phyloP scores from a whole-genome alignment of 139 green algal species.

The Tetraselmis chui region DNA sequence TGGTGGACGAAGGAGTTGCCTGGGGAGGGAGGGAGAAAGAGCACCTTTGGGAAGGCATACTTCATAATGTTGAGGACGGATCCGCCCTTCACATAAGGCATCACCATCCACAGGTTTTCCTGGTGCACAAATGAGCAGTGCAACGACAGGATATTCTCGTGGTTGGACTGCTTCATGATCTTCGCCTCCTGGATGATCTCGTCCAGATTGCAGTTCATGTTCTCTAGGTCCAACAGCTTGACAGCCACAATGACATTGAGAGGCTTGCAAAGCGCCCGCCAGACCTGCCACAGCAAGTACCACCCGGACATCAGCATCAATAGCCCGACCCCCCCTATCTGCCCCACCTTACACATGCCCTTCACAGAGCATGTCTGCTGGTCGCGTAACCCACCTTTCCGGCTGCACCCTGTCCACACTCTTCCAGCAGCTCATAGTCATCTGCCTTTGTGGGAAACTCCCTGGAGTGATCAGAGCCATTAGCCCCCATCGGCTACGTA shows the following conservation, averaged over 20 bases:
- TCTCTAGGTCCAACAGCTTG: slow-evolving; percentile 95
- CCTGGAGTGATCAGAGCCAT: slow-evolving; percentile 28
- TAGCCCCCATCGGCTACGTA: too few species aligned
- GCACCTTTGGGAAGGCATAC: slow-evolving; percentile 67
- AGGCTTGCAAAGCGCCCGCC: slow-evolving; percentile 66
- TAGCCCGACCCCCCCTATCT: background rate
- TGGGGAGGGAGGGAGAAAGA: background rate
- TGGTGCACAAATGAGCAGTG: slow-evolving; percentile 86
- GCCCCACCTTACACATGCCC: background rate
- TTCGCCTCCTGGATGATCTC: slow-evolving; percentile 92
- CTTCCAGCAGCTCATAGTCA: slow-evolving; percentile 86
- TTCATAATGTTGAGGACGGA: slow-evolving; percentile 85
- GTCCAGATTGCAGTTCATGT: slow-evolving; percentile 81
- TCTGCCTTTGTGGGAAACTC: slow-evolving; percentile 72
- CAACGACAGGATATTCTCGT: slow-evolving; percentile 92
- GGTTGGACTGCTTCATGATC: slow-evolving; percentile 83
- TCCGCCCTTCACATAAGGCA: slow-evolving; percentile 74
- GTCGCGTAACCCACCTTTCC: slow-evolving; percentile 63
- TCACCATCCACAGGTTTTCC: slow-evolving; percentile 94
- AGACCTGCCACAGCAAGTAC: slow-evolving; percentile 71
- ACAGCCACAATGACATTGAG: slow-evolving; percentile 78
- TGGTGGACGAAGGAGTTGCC: too few species aligned
- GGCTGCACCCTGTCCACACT: slow-evolving; percentile 84
- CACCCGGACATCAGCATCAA: background rate
- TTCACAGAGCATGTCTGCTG: background rate